Conservation (phyloP, 495 filamentous ascomycete species). For the Pseudotulostoma volvatum region DNA sequence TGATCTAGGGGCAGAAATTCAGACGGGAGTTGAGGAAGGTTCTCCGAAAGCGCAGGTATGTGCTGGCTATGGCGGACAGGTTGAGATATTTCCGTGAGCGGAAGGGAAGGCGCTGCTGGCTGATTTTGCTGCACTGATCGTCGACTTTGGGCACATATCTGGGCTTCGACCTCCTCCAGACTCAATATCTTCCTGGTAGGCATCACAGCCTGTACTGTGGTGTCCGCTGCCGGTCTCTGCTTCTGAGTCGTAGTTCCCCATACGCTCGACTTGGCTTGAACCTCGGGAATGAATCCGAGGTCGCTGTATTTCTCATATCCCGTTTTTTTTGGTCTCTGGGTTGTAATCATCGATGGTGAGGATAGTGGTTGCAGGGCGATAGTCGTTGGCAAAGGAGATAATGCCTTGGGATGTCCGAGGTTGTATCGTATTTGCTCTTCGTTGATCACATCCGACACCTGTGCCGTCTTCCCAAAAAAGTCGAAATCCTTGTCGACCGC, state of each 20-base stretch:
- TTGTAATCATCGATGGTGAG: conserved; percentile 18
- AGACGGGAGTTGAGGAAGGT: conserved; percentile 17
- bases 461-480: conserved; percentile 83
- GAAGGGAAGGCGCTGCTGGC: conserved; percentile 16
- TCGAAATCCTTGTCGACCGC: conserved; percentile 84
- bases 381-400: conserved; percentile 16
- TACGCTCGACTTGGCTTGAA: conserved; percentile 82
- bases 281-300: conserved; percentile 58
- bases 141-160: conserved; percentile 59
- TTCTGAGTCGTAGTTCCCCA: conserved; percentile 67
- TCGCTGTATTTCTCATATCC: conserved; percentile 84
- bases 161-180: conserved; percentile 90
- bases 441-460: conserved; percentile 65
- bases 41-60: conserved; percentile 23
- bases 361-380: conserved; percentile 17
- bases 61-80: conserved; percentile 29
- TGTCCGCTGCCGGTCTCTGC: conserved; percentile 16
- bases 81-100: conserved; percentile 17
- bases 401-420: conserved; percentile 41
- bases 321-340: conserved; percentile 44
- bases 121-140: conserved; percentile 20
- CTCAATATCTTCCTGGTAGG: conserved; percentile 70
- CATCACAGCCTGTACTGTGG: conserved; percentile 10
- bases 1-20: conserved; percentile 28
- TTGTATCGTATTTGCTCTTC: conserved; percentile 77